Base-by-base conservation (phyloP, 1,139 yeast genomes). In the Yamadazyma triangularis region DNA sequence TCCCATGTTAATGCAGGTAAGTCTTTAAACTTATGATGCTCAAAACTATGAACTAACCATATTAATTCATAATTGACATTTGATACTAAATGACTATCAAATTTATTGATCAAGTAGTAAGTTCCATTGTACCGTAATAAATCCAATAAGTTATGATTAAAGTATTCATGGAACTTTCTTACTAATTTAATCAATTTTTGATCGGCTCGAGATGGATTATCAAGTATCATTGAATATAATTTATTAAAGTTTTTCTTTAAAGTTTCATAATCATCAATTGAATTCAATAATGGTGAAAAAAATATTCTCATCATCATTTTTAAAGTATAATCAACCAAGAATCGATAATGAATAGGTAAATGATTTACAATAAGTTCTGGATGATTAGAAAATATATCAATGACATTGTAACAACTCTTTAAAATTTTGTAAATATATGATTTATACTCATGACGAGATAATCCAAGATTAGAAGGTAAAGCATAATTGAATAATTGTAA, bases 41-140 rank as follows among this genome's bases (percentile, higher is more conserved):
- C 54, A 34, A 50, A 39, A 32, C 56, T 53, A 44, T 61, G 63
- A 24, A 66, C 58, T 25, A 56, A 50, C 69, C 69, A 66, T 15
- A 64, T 60, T 48, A 68, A 44, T 42, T 68, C 74, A 40, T 62
- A 64, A 25, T 51, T 49, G 33, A 68, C 54, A 33, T 68, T 60
- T 13, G 69, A 58, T 10, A 58, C 63, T 35, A 66, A 57, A 44
- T 63, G 60, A 36, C 56, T 59, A 32, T 58, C 56, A 62, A 65
- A 64, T 31, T 51, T 51, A 23, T 55, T 56, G 22, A 67, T 49
- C 31, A 67, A 44, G 31, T 59, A 59, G 34, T 59, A 58, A 3
- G 56, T 46, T 4, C 36, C 40, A 27, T 35, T 36, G 20, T 32
- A 33, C 13, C 29, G 37, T 6, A 42, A 30, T 13, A 36, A 32